A percentile compares a stretch with the other conserved stretches of the same genome.
Conservation (phyloP, 768 basidiomycete genomes). For the Pleurotus tuber-regium region DNA sequence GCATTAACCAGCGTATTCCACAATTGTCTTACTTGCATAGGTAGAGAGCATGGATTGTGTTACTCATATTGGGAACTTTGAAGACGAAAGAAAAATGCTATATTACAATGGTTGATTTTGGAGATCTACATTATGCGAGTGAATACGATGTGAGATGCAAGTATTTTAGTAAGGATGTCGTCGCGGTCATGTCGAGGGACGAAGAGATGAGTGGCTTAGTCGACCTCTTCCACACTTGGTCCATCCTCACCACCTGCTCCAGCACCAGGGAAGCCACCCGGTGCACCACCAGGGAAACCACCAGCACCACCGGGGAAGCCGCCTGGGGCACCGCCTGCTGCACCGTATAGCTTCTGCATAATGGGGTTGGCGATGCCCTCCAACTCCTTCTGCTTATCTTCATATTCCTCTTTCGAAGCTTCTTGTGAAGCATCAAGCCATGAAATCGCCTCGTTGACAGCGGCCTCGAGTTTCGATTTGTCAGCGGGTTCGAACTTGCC, state of each 20-base stretch:
- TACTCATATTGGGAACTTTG: too few species aligned
- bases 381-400: conserved; percentile 89
- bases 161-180: conserved; percentile 5
- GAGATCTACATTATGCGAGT: not conserved
- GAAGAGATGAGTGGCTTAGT: conserved; percentile 1
- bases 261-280: conserved; percentile 59
- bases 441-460: conserved; percentile 79
- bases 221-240: conserved; percentile 12
- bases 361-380: conserved; percentile 76
- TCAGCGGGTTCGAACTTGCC: conserved; percentile 85
- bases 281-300: conserved; percentile 30
- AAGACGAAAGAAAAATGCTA: conserved; percentile 6
- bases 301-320: conserved; percentile 47
- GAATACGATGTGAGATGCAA: conserved; percentile 1
- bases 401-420: conserved; percentile 92
- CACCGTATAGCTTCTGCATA: conserved; percentile 75
- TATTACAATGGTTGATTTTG: conserved; percentile 4
- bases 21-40: too few species aligned
- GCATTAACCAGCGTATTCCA: too few species aligned
- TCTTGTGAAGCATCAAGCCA: conserved; percentile 90
- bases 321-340: conserved; percentile 37
- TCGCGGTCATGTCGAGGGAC: not conserved
- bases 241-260: conserved; percentile 7
- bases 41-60: too few species aligned
- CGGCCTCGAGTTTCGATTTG: conserved; percentile 78